A percentile compares a stretch with the other conserved stretches of the same genome.
These are phyloP conservation scores for Cutaneotrichosporon sp. DNA, from an alignment of 1,284 basidiomycete species.

Conservation along the genomic window DNA sequence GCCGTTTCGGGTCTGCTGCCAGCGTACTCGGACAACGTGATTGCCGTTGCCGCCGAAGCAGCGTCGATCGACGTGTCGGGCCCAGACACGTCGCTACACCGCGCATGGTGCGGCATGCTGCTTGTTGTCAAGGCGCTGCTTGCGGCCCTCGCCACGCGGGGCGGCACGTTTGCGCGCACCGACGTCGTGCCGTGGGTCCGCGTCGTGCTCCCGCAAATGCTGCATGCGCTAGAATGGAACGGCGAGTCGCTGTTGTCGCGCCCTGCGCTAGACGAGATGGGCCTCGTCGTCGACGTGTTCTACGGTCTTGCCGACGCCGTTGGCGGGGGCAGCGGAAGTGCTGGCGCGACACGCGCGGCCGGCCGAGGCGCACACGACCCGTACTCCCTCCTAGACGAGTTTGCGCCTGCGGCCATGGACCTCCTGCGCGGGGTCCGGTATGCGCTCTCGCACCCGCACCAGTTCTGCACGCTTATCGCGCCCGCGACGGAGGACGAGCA, in stretches of 20 bases:
- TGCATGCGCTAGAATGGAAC: conserved; percentile 69
- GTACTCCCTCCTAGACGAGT: conserved; percentile 55
- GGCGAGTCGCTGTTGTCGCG: conserved; percentile 66
- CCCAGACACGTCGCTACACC: conserved; percentile 69
- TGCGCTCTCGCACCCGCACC: conserved; percentile 82
- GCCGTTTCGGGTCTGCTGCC: conserved; percentile 75
- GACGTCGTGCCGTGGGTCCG: conserved; percentile 82
- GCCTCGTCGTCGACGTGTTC: conserved; percentile 69
- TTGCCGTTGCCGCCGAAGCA: conserved; percentile 67
- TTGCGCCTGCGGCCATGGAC: conserved; percentile 60
- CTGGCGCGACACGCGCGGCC: conserved; percentile 37
- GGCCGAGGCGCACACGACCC: conserved; percentile 22
- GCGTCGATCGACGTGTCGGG: conserved; percentile 69
- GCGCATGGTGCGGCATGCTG: conserved; percentile 78
- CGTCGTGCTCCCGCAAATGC: conserved; percentile 74
- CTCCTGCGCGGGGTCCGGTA: conserved; percentile 86
- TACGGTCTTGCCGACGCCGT: conserved; percentile 56
- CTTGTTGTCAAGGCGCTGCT: conserved; percentile 71
- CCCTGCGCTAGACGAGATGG: conserved; percentile 71
- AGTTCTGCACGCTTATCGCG: conserved; percentile 72
- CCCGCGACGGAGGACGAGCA: conserved; percentile 67
- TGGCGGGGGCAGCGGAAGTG: conserved; percentile 42
- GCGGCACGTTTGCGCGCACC: conserved; percentile 69
- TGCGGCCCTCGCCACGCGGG: conserved; percentile 48
- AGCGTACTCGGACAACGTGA: conserved; percentile 75